Conservation (phyloP, 2,329 filamentous ascomycete species). For the Geosmithia morbida region DNA sequence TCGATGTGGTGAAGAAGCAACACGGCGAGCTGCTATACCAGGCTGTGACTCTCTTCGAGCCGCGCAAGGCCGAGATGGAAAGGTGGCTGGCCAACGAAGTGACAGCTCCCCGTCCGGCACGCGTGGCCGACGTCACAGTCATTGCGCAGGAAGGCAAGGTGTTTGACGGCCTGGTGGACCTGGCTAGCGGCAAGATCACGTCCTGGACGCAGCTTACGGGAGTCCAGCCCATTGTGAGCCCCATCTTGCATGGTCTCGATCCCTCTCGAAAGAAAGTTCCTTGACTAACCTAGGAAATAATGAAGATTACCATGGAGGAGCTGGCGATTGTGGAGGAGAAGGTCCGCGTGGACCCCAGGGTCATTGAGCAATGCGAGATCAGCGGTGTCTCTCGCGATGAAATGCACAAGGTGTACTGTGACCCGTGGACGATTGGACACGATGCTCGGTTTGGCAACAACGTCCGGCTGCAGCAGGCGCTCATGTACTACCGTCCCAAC, state of each 20-base stretch:
- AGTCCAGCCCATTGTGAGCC: constrained; percentile 61
- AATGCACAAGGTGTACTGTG: constrained; percentile 94
- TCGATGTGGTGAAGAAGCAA: constrained; percentile 53
- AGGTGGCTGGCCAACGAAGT: constrained; percentile 59
- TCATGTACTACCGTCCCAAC: constrained; percentile 90
- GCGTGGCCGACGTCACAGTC: constrained; percentile 70
- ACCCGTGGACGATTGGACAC: constrained; percentile 92
- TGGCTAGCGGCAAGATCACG: constrained; percentile 50
- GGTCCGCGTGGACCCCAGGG: constrained; percentile 63
- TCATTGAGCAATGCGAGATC: constrained; percentile 80
- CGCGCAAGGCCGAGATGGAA: constrained; percentile 72
- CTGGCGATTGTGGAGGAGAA: constrained; percentile 66
- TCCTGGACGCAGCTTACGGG: constrained; percentile 64
- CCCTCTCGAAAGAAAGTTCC: not conserved
- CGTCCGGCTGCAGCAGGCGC: constrained; percentile 72
- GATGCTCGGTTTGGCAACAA: constrained; percentile 75
- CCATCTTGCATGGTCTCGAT: not conserved
- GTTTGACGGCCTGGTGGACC: constrained; percentile 68
- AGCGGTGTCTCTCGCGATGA: constrained; percentile 66
- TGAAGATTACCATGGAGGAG: constrained; percentile 79
- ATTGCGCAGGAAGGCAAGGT: constrained; percentile 68
- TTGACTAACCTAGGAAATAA: constrained; percentile 3
- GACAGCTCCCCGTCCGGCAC: constrained; percentile 44
- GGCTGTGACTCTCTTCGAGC: constrained; percentile 72
- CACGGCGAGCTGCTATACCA: constrained; percentile 70